phyloP scores from a whole-genome alignment of 129 eudicot species.

The Flaveria bidentis region DNA sequence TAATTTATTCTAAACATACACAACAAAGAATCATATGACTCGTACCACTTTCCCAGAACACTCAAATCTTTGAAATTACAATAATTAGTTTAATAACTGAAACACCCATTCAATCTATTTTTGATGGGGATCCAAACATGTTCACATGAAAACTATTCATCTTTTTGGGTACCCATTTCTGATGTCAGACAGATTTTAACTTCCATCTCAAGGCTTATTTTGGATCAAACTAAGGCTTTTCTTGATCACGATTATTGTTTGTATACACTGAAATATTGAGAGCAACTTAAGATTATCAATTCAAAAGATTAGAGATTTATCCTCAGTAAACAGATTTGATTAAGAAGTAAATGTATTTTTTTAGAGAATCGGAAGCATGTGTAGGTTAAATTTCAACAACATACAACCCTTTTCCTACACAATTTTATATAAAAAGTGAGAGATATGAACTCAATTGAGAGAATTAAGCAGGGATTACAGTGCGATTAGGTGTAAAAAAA shows the following conservation, averaged over 20 bases:
- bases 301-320: background rate
- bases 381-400: constrained; percentile 11
- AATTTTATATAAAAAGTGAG: background rate
- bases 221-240: background rate
- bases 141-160: background rate
- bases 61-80: background rate
- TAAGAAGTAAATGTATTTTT: background rate
- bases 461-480: background rate
- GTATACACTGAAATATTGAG: background rate
- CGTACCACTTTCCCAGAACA: background rate
- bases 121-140: background rate
- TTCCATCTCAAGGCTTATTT: background rate
- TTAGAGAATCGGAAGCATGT: background rate
- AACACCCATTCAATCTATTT: background rate
- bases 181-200: background rate
- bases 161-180: background rate
- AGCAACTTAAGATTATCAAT: background rate
- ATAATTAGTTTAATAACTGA: background rate
- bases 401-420: background rate
- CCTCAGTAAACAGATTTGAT: background rate
- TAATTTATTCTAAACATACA: background rate
- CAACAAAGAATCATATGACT: background rate
- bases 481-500: too few species aligned
- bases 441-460: constrained; percentile 6
- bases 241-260: background rate